Conservation (phyloP, 176 grass and related monocot species). For the Aegilops umbellulata region DNA sequence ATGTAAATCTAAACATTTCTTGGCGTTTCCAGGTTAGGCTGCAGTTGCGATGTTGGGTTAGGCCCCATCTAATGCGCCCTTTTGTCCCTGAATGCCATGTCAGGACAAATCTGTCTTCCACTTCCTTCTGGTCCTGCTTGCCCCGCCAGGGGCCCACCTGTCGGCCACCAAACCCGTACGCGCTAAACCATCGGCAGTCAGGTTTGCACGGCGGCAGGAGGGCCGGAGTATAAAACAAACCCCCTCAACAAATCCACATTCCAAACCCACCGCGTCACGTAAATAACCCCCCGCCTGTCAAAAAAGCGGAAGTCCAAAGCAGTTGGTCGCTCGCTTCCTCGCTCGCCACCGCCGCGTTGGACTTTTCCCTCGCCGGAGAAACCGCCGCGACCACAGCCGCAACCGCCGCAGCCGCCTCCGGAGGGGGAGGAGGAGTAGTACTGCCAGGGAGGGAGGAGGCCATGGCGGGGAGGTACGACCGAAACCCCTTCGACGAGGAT, state of each 20-base stretch:
- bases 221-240: neutral
- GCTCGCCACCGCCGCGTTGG: slow-evolving; percentile 26
- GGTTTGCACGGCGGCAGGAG: neutral
- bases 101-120: neutral
- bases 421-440: neutral
- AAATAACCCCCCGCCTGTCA: neutral
- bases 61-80: neutral
- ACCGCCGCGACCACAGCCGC: neutral
- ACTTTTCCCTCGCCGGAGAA: slow-evolving; percentile 37
- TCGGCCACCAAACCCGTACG: neutral
- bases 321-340: slow-evolving; percentile 35
- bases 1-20: no score
- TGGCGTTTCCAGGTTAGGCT: neutral
- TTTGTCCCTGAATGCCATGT: neutral
- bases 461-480: slow-evolving; percentile 94
- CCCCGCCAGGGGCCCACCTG: slow-evolving; percentile 5
- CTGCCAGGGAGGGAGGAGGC: neutral
- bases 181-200: neutral
- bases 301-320: neutral
- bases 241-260: slow-evolving; percentile 30
- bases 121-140: neutral
- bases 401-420: neutral
- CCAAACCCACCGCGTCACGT: slow-evolving; percentile 45
- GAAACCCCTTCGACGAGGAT: slow-evolving; percentile 92
- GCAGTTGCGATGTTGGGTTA: neutral